A percentile compares a stretch with the other conserved stretches of the same genome.
Conservation (phyloP, 2,329 filamentous ascomycete genomes). For the Hypoxylon sp. region DNA sequence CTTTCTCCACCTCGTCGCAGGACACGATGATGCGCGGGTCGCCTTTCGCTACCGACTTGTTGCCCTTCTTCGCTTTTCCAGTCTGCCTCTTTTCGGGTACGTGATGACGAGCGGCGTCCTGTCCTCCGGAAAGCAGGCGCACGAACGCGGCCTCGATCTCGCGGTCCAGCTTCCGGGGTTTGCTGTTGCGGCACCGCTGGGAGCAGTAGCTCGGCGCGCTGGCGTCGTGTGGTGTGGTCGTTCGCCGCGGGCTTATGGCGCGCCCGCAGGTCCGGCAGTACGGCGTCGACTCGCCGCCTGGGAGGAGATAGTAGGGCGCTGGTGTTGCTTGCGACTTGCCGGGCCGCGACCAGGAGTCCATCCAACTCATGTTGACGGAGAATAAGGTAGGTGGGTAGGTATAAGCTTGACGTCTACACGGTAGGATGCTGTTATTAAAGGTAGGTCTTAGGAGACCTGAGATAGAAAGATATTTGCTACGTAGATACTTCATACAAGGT, state of each 20-base stretch:
- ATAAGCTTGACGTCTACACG: too few species aligned
- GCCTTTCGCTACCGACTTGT: constrained; percentile 58
- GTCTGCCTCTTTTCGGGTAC: neutral
- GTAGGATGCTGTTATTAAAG: too few species aligned
- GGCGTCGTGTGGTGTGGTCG: constrained; percentile 38
- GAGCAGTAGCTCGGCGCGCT: constrained; percentile 64
- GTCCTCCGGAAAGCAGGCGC: constrained; percentile 41
- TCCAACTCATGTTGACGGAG: constrained; percentile 50
- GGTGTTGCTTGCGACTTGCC: constrained; percentile 54
- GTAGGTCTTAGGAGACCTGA: too few species aligned
- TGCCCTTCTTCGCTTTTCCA: constrained; percentile 37
- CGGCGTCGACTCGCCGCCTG: constrained; percentile 56
- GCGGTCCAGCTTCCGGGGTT: constrained; percentile 58
- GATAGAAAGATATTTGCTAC: too few species aligned
- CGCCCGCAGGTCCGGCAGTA: constrained; percentile 67
- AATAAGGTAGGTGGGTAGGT: neutral
- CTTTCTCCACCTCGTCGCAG: constrained; percentile 58
- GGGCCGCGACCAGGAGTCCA: constrained; percentile 53
- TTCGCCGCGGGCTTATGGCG: constrained; percentile 55
- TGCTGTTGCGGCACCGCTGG: constrained; percentile 59
- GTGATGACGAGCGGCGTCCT: neutral
- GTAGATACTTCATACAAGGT: too few species aligned
- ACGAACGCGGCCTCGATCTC: constrained; percentile 62
- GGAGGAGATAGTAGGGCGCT: constrained; percentile 62
- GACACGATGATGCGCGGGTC: constrained; percentile 59